phyloP scores from a whole-genome alignment of 129 eudicot genomes.

The Chrysanthemum lavandulifolium region DNA sequence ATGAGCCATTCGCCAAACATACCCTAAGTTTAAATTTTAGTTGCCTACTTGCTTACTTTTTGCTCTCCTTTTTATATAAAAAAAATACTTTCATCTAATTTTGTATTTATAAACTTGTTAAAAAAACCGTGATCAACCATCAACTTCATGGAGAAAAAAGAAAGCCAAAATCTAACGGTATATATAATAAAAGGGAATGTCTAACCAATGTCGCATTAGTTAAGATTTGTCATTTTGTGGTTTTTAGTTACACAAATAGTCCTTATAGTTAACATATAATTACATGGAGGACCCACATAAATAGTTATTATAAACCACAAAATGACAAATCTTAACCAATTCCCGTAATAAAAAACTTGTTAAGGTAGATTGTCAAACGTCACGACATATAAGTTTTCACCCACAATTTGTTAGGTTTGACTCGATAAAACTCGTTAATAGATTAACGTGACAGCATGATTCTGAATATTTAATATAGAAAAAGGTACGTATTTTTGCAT shows the following conservation, averaged over 20 bases:
- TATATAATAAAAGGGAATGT: background rate
- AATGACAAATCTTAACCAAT: too few relatives aligned
- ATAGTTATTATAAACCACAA: too few relatives aligned
- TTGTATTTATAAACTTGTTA: background rate
- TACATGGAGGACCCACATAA: too few relatives aligned
- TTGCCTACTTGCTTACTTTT: background rate
- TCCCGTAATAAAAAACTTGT: background rate
- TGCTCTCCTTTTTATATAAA: background rate
- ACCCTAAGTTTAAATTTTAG: background rate
- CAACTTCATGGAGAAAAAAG: background rate
- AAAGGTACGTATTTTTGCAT: constrained; percentile 3
- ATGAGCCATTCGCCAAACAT: too few relatives aligned
- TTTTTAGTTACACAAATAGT: too few relatives aligned
- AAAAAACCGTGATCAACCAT: background rate
- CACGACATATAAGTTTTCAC: background rate
- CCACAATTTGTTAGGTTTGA: background rate
- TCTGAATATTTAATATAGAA: background rate
- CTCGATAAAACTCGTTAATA: background rate
- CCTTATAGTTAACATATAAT: too few relatives aligned
- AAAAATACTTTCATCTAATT: background rate
- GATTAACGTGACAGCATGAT: background rate
- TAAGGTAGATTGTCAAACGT: background rate
- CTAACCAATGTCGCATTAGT: too few relatives aligned
- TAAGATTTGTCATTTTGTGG: too few relatives aligned
- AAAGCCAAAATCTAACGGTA: too few relatives aligned